Percentiles rank a stretch among this genome's conserved stretches.
phyloP scores from a whole-genome alignment of 306 rosid species.

The Trichosanthes cucumerina region DNA sequence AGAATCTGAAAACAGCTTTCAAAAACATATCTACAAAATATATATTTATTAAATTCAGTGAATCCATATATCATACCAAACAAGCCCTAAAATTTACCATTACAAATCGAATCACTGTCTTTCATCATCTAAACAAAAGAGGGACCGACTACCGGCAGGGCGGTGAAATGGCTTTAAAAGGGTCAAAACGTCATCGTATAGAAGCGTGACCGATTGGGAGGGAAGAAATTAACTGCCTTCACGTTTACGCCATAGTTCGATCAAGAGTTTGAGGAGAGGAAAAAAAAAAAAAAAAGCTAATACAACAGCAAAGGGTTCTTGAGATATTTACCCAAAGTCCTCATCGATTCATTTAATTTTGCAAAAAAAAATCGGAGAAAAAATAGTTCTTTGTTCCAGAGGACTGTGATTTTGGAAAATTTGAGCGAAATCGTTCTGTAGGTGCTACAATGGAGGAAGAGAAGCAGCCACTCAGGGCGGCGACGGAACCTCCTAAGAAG shows the following conservation, averaged over 20 bases:
- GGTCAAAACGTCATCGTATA: not conserved
- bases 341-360: not conserved
- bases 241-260: not conserved
- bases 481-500: slow-evolving; percentile 17
- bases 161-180: not conserved
- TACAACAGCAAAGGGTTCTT: not conserved
- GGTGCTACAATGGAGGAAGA: slow-evolving; percentile 46
- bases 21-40: too few relatives aligned
- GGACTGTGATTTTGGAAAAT: not conserved
- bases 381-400: not conserved
- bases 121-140: too few relatives aligned
- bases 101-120: too few relatives aligned
- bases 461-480: slow-evolving; percentile 37
- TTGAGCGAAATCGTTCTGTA: not conserved
- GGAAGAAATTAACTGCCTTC: slow-evolving; percentile 2
- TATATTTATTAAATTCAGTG: too few relatives aligned
- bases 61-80: too few relatives aligned
- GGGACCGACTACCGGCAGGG: not conserved
- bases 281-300: too few relatives aligned
- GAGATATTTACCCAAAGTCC: not conserved
- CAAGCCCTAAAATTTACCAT: too few relatives aligned
- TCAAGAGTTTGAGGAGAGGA: not conserved
- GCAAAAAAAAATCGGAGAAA: not conserved
- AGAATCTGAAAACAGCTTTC: too few relatives aligned
- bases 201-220: not conserved